Evolutionary conservation across 495 filamentous ascomycete genomes (phyloP), one percentile per base, ranked within the genome.

Genomic region (Jackrogersella multiformis): DNA sequence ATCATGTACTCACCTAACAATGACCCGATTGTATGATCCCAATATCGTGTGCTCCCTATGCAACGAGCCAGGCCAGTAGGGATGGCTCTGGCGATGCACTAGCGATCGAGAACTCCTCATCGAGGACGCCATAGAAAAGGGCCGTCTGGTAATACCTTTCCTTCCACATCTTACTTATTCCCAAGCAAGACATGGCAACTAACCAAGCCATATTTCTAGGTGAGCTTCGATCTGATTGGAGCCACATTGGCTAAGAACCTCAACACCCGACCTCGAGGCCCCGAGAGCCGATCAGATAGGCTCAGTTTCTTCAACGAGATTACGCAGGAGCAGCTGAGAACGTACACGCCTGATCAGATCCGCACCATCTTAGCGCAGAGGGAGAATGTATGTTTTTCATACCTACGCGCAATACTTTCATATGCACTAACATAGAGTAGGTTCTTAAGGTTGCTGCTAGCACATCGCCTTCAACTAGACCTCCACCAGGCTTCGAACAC

Each of bases 11-110:
- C 89, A 91, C 64, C 70, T 84, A 10, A 82, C 77, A 16, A 87
- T 91, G 86, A 80, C 83, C 3, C 80, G 85, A 10, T 46, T 86
- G 4, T 88, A 86, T 68, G 73, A 73, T 21, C 68, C 73, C 16
- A 28, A 68, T 0, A 69, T 79, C 36, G 56, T 48, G 12, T 94
- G 91, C 75, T 56, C 79, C 2, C 39, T 78, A 2, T 92, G 90
- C 64, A 68, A 74, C 12, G 71, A 71, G 48, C 60, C 61, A 1
- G 80, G 85, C 4, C 66, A 76, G 12, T 80, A 86, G 42, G 87
- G 88, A 24, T 92, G 86, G 85, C 76, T 93, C 18, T 93, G 90
- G 63, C 72, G 78, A 41, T 93, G 91, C 71, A 83, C 78, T 4
- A 81, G 87, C 66, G 89, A 92, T 69, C 75, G 77, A 16, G 81